Base-by-base conservation (phyloP, 441 rosid species). In the Geranium incanum region DNA sequence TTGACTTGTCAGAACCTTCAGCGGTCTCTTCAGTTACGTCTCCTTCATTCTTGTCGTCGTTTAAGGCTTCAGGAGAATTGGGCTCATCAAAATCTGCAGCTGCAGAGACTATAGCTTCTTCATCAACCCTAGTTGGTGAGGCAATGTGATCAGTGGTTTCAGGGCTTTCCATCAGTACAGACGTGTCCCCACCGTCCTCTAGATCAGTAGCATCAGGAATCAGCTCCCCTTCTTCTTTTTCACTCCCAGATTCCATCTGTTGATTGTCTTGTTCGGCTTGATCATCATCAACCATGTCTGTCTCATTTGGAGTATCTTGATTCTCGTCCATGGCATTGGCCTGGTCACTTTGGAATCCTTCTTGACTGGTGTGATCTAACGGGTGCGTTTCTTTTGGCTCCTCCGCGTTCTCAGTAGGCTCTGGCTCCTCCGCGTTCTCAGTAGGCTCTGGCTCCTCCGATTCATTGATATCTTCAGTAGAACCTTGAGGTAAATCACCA, bases 141-240 rank as follows among this genome's bases (percentile, higher is more conserved):
- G 85, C 75, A 63, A 69, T 74, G 69, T 87, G 93, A 4, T 84
- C 33, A 28, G 33, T 28, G 33, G 33, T 28, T 28, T 28, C 96
- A 12, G 92, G 91, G 73, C 78, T 90, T 62, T 62, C 66, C 37
- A 70, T 70, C 71, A 76, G 65, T 77, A 67, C 78, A 36, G 78
- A 76, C 72, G 72, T 64, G 69, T 90, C 87, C 2, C 77, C 75
- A 43, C 75, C 80, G 11, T 36, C 96, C 36, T 89, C 95, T 3
- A 72, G 82, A 75, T 92, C 99, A 13, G 83, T 73, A 36, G 75
- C 79, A 71, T 89, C 97, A 23, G 86, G 78, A 36, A 79, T 75
- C 67, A 89, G 75, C 79, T 95, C 99, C 70, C 98, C 98, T 77
- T 95, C 99, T 84, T 92, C 99, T 79, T 79, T 90, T 73, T 95